Conservation (phyloP, 495 filamentous ascomycete species). For the Penicillium steckii region DNA sequence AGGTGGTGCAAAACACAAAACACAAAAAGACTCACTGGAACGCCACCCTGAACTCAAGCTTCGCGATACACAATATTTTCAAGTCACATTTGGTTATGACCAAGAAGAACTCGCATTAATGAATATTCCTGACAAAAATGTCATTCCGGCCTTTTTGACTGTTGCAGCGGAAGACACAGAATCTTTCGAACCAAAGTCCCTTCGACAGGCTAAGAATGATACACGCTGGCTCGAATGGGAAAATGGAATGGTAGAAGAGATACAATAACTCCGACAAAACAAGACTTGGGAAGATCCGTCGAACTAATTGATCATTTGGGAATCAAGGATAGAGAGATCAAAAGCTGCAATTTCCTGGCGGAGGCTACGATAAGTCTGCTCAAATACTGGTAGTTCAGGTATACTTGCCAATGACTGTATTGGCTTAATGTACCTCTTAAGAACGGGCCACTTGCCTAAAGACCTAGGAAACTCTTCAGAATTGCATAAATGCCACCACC, state of each 20-base stretch:
- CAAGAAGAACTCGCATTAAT: constrained; percentile 16
- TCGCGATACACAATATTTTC: background rate
- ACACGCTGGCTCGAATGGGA: constrained; percentile 15
- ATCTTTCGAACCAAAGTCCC: constrained; percentile 13
- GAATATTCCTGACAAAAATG: constrained; percentile 13
- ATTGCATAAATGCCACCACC: too few relatives aligned
- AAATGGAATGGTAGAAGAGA: constrained; percentile 19
- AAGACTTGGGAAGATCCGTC: constrained; percentile 30
- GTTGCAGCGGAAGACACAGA: constrained; percentile 15
- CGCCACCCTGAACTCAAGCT: constrained; percentile 16
- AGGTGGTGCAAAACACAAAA: constrained; percentile 6
- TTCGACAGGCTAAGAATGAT: constrained; percentile 10
- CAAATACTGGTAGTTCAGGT: too few relatives aligned
- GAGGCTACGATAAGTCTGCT: too few relatives aligned
- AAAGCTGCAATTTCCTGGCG: too few relatives aligned
- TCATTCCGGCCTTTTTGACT: constrained; percentile 14
- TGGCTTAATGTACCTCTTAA: too few relatives aligned
- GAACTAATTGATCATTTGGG: too few relatives aligned
- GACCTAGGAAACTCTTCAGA: too few relatives aligned
- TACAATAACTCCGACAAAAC: constrained; percentile 24
- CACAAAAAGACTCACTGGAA: constrained; percentile 9
- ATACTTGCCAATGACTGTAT: too few relatives aligned
- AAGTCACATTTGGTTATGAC: constrained; percentile 2
- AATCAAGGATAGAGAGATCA: too few relatives aligned
- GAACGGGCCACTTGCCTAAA: too few relatives aligned